Evolutionary conservation across 2,329 filamentous ascomycete species (phyloP).

Genomic region (Emmonsiellopsis sp.): DNA sequence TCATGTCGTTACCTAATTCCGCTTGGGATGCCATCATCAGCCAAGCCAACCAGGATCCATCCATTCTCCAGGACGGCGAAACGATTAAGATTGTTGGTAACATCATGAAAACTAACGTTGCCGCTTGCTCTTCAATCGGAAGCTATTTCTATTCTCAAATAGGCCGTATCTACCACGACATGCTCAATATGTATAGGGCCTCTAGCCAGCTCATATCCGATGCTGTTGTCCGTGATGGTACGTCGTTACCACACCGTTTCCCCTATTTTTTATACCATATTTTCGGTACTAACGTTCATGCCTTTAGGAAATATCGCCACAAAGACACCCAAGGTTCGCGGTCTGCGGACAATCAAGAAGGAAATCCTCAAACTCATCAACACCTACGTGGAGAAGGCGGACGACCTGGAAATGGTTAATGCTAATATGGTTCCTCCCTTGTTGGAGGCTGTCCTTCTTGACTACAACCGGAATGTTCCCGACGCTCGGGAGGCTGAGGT

Average conservation of each 20-base stretch:
- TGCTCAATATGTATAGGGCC: slow-evolving; percentile 97
- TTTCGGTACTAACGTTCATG: not conserved
- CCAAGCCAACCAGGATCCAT: slow-evolving; percentile 73
- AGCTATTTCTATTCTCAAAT: slow-evolving; percentile 98
- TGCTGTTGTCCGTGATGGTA: slow-evolving; percentile 75
- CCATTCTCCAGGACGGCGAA: slow-evolving; percentile 80
- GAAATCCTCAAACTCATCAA: slow-evolving; percentile 98
- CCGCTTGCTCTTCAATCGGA: slow-evolving; percentile 93
- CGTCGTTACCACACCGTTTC: slow-evolving; percentile 14
- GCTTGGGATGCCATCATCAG: slow-evolving; percentile 95
- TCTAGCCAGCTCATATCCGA: slow-evolving; percentile 96
- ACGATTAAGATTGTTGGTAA: slow-evolving; percentile 99
- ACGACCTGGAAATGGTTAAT: slow-evolving; percentile 88
- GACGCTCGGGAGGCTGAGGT: slow-evolving; percentile 95
- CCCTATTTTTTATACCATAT: not conserved
- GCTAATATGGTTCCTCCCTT: slow-evolving; percentile 92
- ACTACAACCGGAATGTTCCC: slow-evolving; percentile 95
- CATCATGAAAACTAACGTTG: slow-evolving; percentile 99
- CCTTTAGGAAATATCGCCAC: slow-evolving; percentile 74
- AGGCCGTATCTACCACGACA: slow-evolving; percentile 93
- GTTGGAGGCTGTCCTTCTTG: slow-evolving; percentile 83
- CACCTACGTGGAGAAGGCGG: slow-evolving; percentile 95
- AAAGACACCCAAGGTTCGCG: slow-evolving; percentile 93
- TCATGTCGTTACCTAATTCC: slow-evolving; percentile 88
- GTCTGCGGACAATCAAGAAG: slow-evolving; percentile 96